These are phyloP conservation scores for Pulveroboletus ravenelii DNA, from an alignment of 768 basidiomycete species.

Conservation along the genomic window DNA sequence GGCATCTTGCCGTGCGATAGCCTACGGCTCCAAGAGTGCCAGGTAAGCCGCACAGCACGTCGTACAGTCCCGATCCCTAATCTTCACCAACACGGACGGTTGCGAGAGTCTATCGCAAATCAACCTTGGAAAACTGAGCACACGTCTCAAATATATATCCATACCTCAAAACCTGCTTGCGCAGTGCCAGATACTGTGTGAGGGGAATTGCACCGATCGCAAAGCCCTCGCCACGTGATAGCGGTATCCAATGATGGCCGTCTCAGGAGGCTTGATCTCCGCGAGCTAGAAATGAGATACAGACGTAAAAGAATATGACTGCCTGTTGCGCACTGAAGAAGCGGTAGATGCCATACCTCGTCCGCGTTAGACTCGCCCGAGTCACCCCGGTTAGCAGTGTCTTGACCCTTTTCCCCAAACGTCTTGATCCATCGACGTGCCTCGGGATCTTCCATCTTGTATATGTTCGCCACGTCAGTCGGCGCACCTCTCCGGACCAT, in stretches of 20 bases:
- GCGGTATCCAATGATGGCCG: conserved; percentile 69
- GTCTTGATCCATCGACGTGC: conserved; percentile 43
- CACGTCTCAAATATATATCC: not conserved
- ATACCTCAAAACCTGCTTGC: conserved; percentile 44
- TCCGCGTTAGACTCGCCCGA: conserved; percentile 19
- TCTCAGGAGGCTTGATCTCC: conserved; percentile 36
- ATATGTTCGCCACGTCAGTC: conserved; percentile 70
- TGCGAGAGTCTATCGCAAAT: conserved; percentile 18
- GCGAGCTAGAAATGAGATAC: conserved; percentile 37
- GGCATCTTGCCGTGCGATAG: not conserved
- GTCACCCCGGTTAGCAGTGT: conserved; percentile 11
- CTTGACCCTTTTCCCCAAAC: conserved; percentile 15
- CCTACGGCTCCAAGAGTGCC: conserved; percentile 31
- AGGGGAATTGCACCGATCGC: conserved; percentile 74
- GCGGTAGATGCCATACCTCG: conserved; percentile 23
- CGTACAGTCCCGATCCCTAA: conserved; percentile 57
- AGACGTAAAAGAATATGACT: not conserved
- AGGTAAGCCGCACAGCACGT: conserved; percentile 50
- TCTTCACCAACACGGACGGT: conserved; percentile 49
- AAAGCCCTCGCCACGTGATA: conserved; percentile 71
- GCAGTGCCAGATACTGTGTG: conserved; percentile 44
- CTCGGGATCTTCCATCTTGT: conserved; percentile 54
- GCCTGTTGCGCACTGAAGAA: not conserved
- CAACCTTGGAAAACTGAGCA: not conserved
- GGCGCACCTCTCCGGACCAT: conserved; percentile 68